These are phyloP conservation scores for Calonectria henricotiae DNA, from an alignment of 2,329 filamentous ascomycete species.

Conservation along the genomic window DNA sequence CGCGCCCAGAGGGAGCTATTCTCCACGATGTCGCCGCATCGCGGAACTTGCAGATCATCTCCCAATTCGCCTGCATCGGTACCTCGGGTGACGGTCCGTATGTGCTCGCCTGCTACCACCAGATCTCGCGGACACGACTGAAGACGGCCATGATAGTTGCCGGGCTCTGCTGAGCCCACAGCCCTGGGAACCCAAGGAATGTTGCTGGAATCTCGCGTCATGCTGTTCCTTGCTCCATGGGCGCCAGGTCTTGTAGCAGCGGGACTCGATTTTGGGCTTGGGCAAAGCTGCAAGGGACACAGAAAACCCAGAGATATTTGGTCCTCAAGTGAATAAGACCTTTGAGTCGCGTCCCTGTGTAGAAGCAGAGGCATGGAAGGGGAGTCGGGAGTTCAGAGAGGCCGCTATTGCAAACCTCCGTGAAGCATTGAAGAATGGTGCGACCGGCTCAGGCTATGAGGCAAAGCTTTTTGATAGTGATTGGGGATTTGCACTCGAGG, in stretches of 20 bases:
- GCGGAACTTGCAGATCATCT: slow-evolving; percentile 44
- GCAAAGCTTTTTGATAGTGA: slow-evolving; percentile 37
- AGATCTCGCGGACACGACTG: slow-evolving; percentile 35
- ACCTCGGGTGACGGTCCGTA: slow-evolving; percentile 54
- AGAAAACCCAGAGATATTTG: slow-evolving; percentile 24
- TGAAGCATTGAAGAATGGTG: slow-evolving; percentile 35
- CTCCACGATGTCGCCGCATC: slow-evolving; percentile 21
- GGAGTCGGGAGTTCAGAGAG: slow-evolving; percentile 26
- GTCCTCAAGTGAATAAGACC: slow-evolving; percentile 10
- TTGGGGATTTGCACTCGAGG: slow-evolving; percentile 43
- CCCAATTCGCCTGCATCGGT: slow-evolving; percentile 51
- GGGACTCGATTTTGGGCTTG: slow-evolving; percentile 29
- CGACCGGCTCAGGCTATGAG: slow-evolving; percentile 32
- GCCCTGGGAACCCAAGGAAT: slow-evolving; percentile 38
- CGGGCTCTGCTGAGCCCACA: slow-evolving; percentile 38
- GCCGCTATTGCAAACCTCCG: slow-evolving; percentile 22
- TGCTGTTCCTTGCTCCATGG: slow-evolving; percentile 39
- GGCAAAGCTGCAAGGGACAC: slow-evolving; percentile 34
- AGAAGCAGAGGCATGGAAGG: slow-evolving; percentile 32
- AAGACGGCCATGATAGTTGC: slow-evolving; percentile 35
- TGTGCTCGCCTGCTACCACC: slow-evolving; percentile 51
- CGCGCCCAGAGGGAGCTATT: slow-evolving; percentile 4
- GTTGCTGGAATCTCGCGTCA: slow-evolving; percentile 34
- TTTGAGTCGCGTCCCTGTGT: slow-evolving; percentile 27
- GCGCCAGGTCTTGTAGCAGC: slow-evolving; percentile 26